Evolutionary conservation across 116 monocot species (phyloP), one percentile per base, ranked within the genome.

Genomic region (Cymodocea nodosa): DNA sequence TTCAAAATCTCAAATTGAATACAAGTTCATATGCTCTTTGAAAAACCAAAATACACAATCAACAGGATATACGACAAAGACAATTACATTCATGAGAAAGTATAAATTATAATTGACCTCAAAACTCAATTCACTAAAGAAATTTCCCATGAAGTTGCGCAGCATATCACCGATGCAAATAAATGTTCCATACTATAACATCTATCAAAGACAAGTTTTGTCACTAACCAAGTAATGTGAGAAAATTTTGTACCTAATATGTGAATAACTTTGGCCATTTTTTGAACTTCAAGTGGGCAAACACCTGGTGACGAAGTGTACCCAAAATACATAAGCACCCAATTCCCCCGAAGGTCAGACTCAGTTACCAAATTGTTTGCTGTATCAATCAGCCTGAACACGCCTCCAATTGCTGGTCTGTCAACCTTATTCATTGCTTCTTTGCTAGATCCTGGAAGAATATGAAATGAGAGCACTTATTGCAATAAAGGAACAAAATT

Each of bases 231-330:
- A 30, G 30, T 30, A 30, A 17, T 16, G 12, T 10, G 1, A 76
- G 48, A 71, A 75, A 70, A 89, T 69, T 69, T 63, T 68, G 44
- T 63, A 97, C 97, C 97, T 88, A 97, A 67, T 70, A 88, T 73
- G 40, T 80, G 51, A 36, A 78, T 80, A 56, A 73, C 85, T 52
- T 85, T 73, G 18, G 84, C 76, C 85, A 97, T 82, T 71, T 97
- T 90, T 66, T 80, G 75, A 71, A 87, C 74, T 83, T 90, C 83
- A 50, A 64, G 70, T 44, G 90, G 95, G 13, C 87, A 90, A 60
- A 90, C 75, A 80, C 90, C 95, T 71, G 95, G 95, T 49, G 87
- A 90, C 60, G 90, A 90, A 69, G 87, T 90, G 68, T 97, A 97
- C 13, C 90, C 90, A 76, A 91, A 97, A 76, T 83, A 97, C 79